Evolutionary conservation across 2,329 filamentous ascomycete species (phyloP), one percentile per base, ranked within the genome.

Genomic region (Cercospora beticola): DNA sequence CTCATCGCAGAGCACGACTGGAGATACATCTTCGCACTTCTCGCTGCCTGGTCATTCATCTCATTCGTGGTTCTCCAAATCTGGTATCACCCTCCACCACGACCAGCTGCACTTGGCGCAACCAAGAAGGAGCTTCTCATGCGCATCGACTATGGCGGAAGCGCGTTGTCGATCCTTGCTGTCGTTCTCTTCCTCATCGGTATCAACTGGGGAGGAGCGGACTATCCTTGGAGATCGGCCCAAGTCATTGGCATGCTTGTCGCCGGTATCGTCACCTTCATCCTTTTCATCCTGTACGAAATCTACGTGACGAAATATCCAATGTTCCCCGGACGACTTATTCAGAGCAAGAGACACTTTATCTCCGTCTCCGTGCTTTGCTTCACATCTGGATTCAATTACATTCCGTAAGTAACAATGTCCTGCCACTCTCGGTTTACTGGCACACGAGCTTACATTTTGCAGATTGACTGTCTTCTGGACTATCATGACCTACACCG

Each of bases 181-280:
- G 84, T 90, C 69, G 83, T 85, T 0, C 79, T 91, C 9, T 87
- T 93, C 74, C 81, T 92, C 18, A 84, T 93, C 5, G 88, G 90
- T 0, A 88, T 93, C 76, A 88, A 82, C 16, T 30, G 85, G 85
- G 12, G 76, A 85, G 68, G 80, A 84, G 68, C 82, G 92, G 54
- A 59, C 33, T 60, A 65, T 33, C 54, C 63, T n/a, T 82, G 81
- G 81, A 73, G 72, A 5, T 77, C 78, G 0, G 70, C 71, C 3
- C 78, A 79, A 68, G 81, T 83, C 66, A 79, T 82, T 62, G 75
- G 76, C 65, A 80, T 81, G 75, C 76, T 82, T 8, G 76, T 82
- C n/a, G 64, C 81, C 9, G 81, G 81, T 4, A 66, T 81, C 62
- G 40, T 77, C 5, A 71, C 77, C n/a, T 76, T 83, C 58, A 71